These are phyloP conservation scores for Pholiota adiposa DNA, from an alignment of 1,284 basidiomycete genomes.

Conservation along the genomic window DNA sequence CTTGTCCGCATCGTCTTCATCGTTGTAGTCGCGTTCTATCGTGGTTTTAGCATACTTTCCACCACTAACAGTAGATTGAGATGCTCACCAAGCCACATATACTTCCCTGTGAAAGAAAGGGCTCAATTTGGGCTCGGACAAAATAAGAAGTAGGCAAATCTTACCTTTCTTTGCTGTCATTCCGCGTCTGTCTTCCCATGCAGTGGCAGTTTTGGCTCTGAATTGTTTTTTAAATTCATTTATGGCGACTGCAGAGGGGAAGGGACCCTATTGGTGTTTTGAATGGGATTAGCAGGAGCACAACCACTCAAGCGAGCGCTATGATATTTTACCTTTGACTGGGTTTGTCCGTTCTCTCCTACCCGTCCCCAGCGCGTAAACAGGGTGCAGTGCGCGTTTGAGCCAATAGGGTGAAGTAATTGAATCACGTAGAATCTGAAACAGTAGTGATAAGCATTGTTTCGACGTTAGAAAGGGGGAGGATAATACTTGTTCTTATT, in stretches of 20 bases:
- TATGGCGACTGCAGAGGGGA: neutral
- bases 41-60: neutral
- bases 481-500: slow-evolving; percentile 13
- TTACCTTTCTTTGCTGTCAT: slow-evolving; percentile 12
- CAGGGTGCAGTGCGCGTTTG: neutral
- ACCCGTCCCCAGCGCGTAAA: slow-evolving; percentile 15
- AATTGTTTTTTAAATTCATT: slow-evolving; percentile 16
- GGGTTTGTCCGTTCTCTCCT: slow-evolving; percentile 10
- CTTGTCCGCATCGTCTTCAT: slow-evolving; percentile 1
- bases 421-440: slow-evolving; percentile 16
- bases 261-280: slow-evolving; percentile 7
- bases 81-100: slow-evolving; percentile 9
- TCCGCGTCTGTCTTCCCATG: slow-evolving; percentile 11
- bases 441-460: neutral
- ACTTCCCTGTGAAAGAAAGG: slow-evolving; percentile 4
- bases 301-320: too few relatives aligned
- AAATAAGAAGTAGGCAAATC: too few relatives aligned
- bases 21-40: slow-evolving; percentile 11
- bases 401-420: slow-evolving; percentile 10
- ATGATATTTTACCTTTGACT: slow-evolving; percentile 15
- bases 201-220: slow-evolving; percentile 6
- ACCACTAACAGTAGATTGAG: neutral
- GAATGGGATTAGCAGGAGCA: too few relatives aligned
- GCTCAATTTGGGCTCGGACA: neutral
- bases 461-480: neutral